Base-by-base conservation (phyloP, 2,329 filamentous ascomycete species). In the Rasamsonia emersonii region DNA sequence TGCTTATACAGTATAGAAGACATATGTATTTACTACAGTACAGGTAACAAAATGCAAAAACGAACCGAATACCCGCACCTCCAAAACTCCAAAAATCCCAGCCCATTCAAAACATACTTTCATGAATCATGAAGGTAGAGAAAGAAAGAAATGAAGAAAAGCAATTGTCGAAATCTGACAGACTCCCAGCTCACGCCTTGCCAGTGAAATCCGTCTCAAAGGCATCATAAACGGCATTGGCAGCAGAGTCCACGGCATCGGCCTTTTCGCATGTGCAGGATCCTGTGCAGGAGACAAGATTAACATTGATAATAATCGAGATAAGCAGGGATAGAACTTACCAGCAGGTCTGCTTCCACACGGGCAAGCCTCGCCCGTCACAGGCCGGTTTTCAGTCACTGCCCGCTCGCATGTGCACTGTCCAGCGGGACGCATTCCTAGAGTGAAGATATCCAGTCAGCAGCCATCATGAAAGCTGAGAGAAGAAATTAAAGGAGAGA, bases 181-280 rank as follows among this genome's bases (percentile, higher is more conserved):
- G 20, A 13, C 9, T 16, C 10, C 27, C 16, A 28, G 27, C 27
- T 19, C 13, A 64, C 73, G 76, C 33, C 79, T 85, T n/a, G n/a
- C n/a, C n/a, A 21, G 86, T 95, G 54, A 94, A 95, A 61, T 95
- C 88, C 30, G 73, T 83, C 74, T 95, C 88, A 45, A 59, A 30
- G 28, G 19, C 31, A 18, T 80, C 62, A 3, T 33, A 27, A 4
- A 26, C 36, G 3, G 32, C 36, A 9, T 23, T 11, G 17, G 76
- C 71, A 44, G 81, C 75, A 37, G 70, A 68, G 23, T 73, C 73
- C 33, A 75, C 71, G 44, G 73, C 71, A 29, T 72, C 56, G 11
- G 74, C 74, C 58, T 84, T 88, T 60, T 86, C 80, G 56, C 86
- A 94, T n/a, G 82, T 91, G 64, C 85, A 91, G 15, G 72, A 77